Conservation (phyloP, 2,329 filamentous ascomycete genomes). For the Colletotrichum tropicicola region DNA sequence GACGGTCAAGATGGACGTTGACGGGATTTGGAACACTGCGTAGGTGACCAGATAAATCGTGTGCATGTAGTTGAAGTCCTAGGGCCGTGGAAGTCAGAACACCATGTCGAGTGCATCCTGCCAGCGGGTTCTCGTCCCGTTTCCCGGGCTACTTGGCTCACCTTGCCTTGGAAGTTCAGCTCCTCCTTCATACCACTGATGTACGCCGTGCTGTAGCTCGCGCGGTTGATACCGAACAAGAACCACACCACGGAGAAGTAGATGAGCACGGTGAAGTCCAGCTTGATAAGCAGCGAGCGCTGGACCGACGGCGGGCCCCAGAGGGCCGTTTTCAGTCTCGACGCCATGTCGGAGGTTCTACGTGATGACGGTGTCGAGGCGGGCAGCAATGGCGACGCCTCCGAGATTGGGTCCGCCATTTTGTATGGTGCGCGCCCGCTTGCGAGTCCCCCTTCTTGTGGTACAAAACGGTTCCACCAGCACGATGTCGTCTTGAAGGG, state of each 20-base stretch:
- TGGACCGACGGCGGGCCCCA: slow-evolving; percentile 31
- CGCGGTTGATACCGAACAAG: slow-evolving; percentile 53
- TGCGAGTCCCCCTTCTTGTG: background rate
- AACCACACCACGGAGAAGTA: slow-evolving; percentile 59
- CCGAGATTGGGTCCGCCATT: background rate
- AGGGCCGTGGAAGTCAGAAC: background rate
- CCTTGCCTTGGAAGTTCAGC: slow-evolving; percentile 45
- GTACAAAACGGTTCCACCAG: slow-evolving; percentile 8
- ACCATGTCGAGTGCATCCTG: background rate
- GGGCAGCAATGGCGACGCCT: slow-evolving; percentile 16
- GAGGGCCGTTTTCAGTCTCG: slow-evolving; percentile 8
- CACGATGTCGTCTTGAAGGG: slow-evolving; percentile 21
- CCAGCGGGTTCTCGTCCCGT: background rate
- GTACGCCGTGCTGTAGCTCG: slow-evolving; percentile 52
- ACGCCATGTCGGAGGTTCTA: background rate
- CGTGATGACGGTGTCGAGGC: background rate
- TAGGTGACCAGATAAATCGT: slow-evolving; percentile 48
- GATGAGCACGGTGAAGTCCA: slow-evolving; percentile 50
- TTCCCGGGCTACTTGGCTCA: background rate
- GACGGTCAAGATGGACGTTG: slow-evolving; percentile 42
- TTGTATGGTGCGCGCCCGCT: background rate
- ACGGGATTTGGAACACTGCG: slow-evolving; percentile 53
- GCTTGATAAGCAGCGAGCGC: slow-evolving; percentile 44
- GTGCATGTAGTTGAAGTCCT: slow-evolving; percentile 49
- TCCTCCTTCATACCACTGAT: slow-evolving; percentile 52